Conservation (phyloP, 306 rosid species). For the Casuarina glauca region DNA sequence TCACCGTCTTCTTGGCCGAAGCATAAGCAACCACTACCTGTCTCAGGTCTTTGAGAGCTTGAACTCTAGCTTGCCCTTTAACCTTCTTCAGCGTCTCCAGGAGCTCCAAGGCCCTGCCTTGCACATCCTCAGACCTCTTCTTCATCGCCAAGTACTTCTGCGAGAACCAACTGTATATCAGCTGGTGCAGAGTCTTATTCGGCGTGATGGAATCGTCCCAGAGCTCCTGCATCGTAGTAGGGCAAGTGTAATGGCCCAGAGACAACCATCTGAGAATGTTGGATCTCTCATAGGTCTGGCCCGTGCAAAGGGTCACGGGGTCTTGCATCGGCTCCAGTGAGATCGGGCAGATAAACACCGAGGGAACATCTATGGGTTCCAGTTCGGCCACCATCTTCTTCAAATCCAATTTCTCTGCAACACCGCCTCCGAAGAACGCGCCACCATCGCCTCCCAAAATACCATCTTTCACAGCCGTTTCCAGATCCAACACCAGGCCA, state of each 20-base stretch:
- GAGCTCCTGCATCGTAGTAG: constrained; percentile 85
- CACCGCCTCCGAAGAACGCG: constrained; percentile 18
- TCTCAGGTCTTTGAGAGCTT: constrained; percentile 56
- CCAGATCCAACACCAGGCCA: constrained; percentile 59
- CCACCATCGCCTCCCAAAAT: constrained; percentile 50
- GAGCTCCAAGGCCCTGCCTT: constrained; percentile 57
- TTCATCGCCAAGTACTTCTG: constrained; percentile 57
- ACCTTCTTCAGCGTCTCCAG: constrained; percentile 56
- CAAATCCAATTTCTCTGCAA: constrained; percentile 55
- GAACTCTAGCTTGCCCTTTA: constrained; percentile 77
- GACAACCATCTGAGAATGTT: constrained; percentile 76
- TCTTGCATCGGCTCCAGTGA: constrained; percentile 77
- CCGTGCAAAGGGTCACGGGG: constrained; percentile 86
- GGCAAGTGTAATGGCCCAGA: constrained; percentile 74
- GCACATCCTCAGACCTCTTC: constrained; percentile 69
- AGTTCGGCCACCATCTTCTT: constrained; percentile 58
- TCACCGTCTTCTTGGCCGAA: constrained; percentile 41
- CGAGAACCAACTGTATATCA: constrained; percentile 63
- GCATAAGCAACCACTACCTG: constrained; percentile 42
- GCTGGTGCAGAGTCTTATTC: constrained; percentile 59
- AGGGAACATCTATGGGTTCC: constrained; percentile 62
- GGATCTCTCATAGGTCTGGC: constrained; percentile 82
- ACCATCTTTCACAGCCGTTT: constrained; percentile 66
- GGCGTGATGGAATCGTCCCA: constrained; percentile 76
- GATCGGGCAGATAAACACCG: constrained; percentile 77